Evolutionary conservation across 768 basidiomycete species (phyloP), one percentile per base, ranked within the genome.

Genomic region (Krasilnikovozyma curviuscula): DNA sequence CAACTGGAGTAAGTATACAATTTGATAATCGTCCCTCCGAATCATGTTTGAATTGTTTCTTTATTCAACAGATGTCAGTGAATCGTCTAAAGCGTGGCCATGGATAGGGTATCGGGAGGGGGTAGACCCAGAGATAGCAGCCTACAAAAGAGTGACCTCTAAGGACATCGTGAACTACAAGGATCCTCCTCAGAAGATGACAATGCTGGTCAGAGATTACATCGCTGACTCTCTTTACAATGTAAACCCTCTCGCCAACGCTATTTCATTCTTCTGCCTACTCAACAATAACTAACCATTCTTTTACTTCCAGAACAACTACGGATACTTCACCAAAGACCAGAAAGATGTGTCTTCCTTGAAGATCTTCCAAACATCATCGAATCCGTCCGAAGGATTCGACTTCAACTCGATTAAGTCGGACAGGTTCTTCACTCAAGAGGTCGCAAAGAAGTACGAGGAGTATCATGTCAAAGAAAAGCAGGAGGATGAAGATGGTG

Each of bases 201-300:
- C 82, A 65, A 89, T 95, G 84, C 77, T 97, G 30, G 78, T 79
- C 39, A 77, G 93, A 55, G 91, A 98, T 67, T 98, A 81, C 62
- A 86, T 98, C 52, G 86, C 97, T 60, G 93, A 98, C 62, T 79
- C 83, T 7, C 66, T 98, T 31, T 98, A 98, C 68, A 97, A 98
- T 63, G 64, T 65, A 41, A 53, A 61, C 49, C 37, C 23, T 1
- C 23, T 31, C 30, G n/a, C n/a, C n/a, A n/a, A n/a, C n/a, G n/a
- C 8, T 27, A 39, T 43, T 9, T 50, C 14, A 25, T 25, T 10
- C 41, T 25, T 44, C 25, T 28, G 7, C 23, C 5, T 7, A 16
- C 44, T 46, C 42, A 8, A 13, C 19, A 18, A n/a, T 25, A 28
- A 16, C 38, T 18, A 31, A 13, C 5, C 10, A 19, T 32, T n/a